phyloP scores from a whole-genome alignment of 441 rosid genomes.

The Pelargonium myrrhifolium region DNA sequence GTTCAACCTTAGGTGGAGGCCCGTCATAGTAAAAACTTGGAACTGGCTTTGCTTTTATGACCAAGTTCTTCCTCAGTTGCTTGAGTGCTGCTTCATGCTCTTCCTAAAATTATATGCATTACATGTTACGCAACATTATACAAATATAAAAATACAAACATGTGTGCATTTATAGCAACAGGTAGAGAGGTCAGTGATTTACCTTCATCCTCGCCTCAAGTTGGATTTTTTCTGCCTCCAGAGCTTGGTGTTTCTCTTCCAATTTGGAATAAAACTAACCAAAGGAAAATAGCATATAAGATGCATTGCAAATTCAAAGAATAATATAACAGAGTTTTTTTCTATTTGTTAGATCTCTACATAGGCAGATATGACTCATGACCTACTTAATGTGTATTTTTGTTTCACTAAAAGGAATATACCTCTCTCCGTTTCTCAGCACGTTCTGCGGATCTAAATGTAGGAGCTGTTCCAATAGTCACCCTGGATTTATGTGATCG shows the following conservation, averaged over 20 bases:
- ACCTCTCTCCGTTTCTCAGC: conserved; percentile 91
- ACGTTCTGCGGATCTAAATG: conserved; percentile 65
- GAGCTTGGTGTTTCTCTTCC: conserved; percentile 72
- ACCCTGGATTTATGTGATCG: conserved; percentile 56
- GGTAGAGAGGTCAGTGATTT: background rate
- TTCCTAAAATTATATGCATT: conserved; percentile 39
- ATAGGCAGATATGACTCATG: no score
- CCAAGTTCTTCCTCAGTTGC: conserved; percentile 82
- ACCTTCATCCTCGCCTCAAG: conserved; percentile 78
- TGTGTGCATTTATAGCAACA: background rate
- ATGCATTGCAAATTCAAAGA: conserved; percentile 3
- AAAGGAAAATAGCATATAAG: conserved; percentile 16
- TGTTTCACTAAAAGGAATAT: conserved; percentile 13
- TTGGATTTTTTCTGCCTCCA: conserved; percentile 68
- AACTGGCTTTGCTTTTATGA: conserved; percentile 79
- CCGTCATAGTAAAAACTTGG: conserved; percentile 88
- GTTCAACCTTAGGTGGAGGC: conserved; percentile 77
- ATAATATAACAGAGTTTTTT: background rate
- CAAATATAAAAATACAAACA: conserved; percentile 6
- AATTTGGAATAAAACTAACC: conserved; percentile 61
- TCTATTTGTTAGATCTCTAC: background rate
- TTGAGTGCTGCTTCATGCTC: conserved; percentile 91
- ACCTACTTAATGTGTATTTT: no score
- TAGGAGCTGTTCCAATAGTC: conserved; percentile 77
- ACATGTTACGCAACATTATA: background rate